A percentile compares a stretch with the other conserved stretches of the same genome.
These are phyloP conservation scores for Canna indica DNA, from an alignment of 176 grass and related monocot genomes.

Conservation along the genomic window DNA sequence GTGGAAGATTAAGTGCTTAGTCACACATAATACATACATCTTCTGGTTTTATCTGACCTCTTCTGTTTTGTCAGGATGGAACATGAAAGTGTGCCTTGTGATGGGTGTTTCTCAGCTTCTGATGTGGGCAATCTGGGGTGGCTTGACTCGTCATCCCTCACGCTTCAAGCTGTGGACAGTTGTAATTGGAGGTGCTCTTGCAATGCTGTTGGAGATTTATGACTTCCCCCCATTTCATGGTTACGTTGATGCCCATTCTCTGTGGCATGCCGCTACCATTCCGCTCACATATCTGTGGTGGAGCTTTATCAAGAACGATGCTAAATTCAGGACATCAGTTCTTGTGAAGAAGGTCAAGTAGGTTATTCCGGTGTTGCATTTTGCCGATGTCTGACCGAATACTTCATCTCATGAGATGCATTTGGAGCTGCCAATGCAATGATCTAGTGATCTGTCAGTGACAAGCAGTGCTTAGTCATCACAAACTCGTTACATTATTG, in stretches of 20 bases:
- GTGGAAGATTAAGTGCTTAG: too few species aligned
- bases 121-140: constrained; percentile 73
- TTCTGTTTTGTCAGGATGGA: constrained; percentile 56
- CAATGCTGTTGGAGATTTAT: constrained; percentile 69
- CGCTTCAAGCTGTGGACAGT: constrained; percentile 59
- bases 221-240: constrained; percentile 73
- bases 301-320: constrained; percentile 45
- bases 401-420: too few species aligned
- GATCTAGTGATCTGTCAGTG: too few species aligned
- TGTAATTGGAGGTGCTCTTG: constrained; percentile 50
- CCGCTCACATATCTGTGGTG: constrained; percentile 43
- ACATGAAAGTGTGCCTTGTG: constrained; percentile 87
- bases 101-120: constrained; percentile 69
- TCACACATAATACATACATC: too few species aligned
- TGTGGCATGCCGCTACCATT: constrained; percentile 32
- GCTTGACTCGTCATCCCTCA: constrained; percentile 50
- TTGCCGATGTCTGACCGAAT: background rate
- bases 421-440: too few species aligned
- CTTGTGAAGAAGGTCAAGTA: constrained; percentile 32
- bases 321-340: constrained; percentile 25
- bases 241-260: constrained; percentile 67
- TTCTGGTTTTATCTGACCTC: background rate
- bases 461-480: too few species aligned
- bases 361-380: background rate
- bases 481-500: too few species aligned